Evolutionary conservation across 139 green algal species (phyloP).

Genomic region (Eudorina sp.): DNA sequence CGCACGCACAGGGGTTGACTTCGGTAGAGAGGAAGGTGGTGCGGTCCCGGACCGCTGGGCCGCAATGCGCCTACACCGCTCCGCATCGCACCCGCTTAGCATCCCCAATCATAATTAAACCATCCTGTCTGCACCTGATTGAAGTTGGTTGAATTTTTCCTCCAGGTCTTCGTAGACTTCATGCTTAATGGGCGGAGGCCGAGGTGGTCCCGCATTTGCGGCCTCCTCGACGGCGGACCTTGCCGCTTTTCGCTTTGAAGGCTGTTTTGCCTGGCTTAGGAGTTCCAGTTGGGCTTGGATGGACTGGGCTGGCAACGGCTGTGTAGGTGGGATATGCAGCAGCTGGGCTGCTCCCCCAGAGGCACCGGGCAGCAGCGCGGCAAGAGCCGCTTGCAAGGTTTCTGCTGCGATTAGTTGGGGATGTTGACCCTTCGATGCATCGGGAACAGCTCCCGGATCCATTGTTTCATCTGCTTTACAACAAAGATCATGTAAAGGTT

Average conservation of each 20-base stretch:
- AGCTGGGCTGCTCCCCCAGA: neutral
- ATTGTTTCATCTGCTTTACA: neutral
- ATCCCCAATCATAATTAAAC: too few relatives aligned
- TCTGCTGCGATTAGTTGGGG: neutral
- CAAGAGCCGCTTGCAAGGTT: conserved; percentile 14
- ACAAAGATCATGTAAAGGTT: neutral
- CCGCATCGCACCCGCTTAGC: too few relatives aligned
- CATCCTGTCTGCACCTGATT: too few relatives aligned
- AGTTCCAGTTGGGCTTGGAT: neutral
- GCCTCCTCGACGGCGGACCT: neutral
- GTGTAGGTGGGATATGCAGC: neutral
- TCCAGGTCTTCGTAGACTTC: conserved; percentile 34
- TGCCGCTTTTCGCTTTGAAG: neutral
- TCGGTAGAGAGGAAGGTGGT: neutral
- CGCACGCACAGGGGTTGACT: neutral
- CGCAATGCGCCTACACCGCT: too few relatives aligned
- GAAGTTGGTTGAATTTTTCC: conserved; percentile 26
- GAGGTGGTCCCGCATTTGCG: neutral
- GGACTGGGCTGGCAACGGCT: neutral
- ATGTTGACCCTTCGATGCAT: neutral
- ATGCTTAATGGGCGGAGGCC: conserved; percentile 24
- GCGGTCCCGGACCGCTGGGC: too few relatives aligned
- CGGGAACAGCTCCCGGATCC: conserved; percentile 14
- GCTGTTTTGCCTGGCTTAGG: neutral
- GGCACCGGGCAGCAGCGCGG: neutral